Evolutionary conservation across 176 grass and related monocot species (phyloP).

Genomic region (Cenchrus purpureus): DNA sequence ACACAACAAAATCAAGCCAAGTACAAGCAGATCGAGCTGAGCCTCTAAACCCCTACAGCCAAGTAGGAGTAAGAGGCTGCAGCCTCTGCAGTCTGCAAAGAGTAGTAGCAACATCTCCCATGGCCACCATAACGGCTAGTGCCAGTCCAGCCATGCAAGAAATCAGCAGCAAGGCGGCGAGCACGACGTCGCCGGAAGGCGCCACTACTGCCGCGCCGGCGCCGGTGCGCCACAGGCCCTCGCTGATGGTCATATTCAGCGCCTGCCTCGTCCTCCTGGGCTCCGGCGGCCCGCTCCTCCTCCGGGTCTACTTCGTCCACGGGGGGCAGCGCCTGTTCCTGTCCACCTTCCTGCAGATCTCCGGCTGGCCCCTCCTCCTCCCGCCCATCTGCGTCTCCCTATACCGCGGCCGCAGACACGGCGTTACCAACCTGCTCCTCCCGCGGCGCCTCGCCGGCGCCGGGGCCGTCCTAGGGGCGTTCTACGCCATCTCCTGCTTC

Average conservation of each 20-base stretch:
- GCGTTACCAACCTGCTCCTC: conserved; percentile 42
- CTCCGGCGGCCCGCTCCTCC: conserved; percentile 59
- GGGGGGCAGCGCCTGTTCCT: conserved; percentile 65
- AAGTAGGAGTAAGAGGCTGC: neutral
- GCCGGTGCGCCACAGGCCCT: conserved; percentile 28
- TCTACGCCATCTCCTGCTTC: conserved; percentile 60
- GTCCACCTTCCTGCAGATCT: conserved; percentile 55
- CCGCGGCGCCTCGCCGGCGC: conserved; percentile 38
- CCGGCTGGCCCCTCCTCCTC: conserved; percentile 72
- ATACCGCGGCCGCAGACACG: conserved; percentile 19
- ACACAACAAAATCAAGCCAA: conserved; percentile 13
- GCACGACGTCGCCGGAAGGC: neutral
- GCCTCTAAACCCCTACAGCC: no score
- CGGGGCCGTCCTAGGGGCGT: conserved; percentile 45
- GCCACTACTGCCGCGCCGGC: neutral
- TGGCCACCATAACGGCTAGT: conserved; percentile 20
- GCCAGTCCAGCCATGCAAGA: conserved; percentile 43
- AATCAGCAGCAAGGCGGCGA: neutral
- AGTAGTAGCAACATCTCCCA: neutral
- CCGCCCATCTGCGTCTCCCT: conserved; percentile 45
- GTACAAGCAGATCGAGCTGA: neutral
- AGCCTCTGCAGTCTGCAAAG: neutral
- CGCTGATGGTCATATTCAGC: conserved; percentile 54
- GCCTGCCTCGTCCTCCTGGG: conserved; percentile 61
- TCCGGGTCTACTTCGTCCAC: conserved; percentile 76